Percentiles rank a stretch among this genome's conserved stretches.
These are phyloP conservation scores for Trichoderma atrobrunneum DNA, from an alignment of 2,329 filamentous ascomycete species.

Conservation along the genomic window DNA sequence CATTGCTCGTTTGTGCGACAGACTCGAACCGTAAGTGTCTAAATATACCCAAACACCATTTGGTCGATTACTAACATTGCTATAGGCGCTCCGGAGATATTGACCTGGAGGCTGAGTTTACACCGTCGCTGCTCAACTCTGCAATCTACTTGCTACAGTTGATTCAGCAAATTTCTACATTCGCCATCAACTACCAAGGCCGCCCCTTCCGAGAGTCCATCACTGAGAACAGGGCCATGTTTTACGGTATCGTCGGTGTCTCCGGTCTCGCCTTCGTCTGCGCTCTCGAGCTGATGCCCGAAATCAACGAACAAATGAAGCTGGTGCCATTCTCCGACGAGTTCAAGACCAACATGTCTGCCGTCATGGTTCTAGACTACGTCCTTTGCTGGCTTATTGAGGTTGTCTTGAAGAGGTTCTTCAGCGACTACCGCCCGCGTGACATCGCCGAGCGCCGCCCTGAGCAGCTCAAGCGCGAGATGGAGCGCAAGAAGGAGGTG, in stretches of 20 bases:
- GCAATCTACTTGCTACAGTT: slow-evolving; percentile 96
- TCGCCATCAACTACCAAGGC: slow-evolving; percentile 99
- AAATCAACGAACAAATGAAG: slow-evolving; percentile 89
- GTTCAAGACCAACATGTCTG: slow-evolving; percentile 84
- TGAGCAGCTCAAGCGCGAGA: slow-evolving; percentile 80
- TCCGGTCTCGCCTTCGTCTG: slow-evolving; percentile 89
- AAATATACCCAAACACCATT: accelerated
- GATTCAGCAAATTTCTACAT: slow-evolving; percentile 98
- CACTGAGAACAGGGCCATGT: slow-evolving; percentile 96
- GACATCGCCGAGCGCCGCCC: slow-evolving; percentile 85
- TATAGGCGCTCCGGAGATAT: slow-evolving; percentile 56
- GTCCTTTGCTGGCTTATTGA: slow-evolving; percentile 84
- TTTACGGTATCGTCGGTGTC: slow-evolving; percentile 89
- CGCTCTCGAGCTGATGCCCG: slow-evolving; percentile 91
- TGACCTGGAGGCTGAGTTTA: slow-evolving; percentile 92
- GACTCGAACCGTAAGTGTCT: slow-evolving; percentile 73
- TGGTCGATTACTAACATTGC: not conserved
- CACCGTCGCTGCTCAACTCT: slow-evolving; percentile 90
- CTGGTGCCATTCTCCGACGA: slow-evolving; percentile 85
- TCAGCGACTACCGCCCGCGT: slow-evolving; percentile 89
- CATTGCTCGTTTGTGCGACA: slow-evolving; percentile 84
- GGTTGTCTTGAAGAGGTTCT: slow-evolving; percentile 76
- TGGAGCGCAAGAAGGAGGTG: slow-evolving; percentile 62
- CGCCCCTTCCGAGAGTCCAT: slow-evolving; percentile 96
- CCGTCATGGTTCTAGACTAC: slow-evolving; percentile 85